phyloP scores from a whole-genome alignment of 202 grass and related monocot genomes.

The Setaria viridis region DNA sequence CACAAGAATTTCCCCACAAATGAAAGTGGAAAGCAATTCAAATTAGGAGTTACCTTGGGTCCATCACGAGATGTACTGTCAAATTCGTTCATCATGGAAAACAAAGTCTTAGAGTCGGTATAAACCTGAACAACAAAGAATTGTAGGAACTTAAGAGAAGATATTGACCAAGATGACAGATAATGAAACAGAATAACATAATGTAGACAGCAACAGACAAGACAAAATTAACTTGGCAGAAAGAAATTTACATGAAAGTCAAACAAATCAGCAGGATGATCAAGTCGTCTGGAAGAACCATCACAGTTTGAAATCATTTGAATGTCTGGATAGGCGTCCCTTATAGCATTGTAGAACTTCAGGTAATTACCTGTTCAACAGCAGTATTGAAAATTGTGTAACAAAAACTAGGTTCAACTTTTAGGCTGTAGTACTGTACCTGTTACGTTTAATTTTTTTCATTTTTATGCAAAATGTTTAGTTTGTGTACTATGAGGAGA shows the following conservation, averaged over 20 bases:
- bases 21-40: background rate
- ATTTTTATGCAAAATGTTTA: background rate
- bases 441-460: background rate
- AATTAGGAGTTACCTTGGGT: constrained; percentile 55
- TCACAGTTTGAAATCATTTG: constrained; percentile 87
- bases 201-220: background rate
- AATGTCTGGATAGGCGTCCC: constrained; percentile 72
- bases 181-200: background rate
- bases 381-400: constrained; percentile 3
- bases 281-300: constrained; percentile 57
- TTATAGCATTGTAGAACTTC: constrained; percentile 72
- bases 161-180: background rate
- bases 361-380: constrained; percentile 73
- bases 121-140: constrained; percentile 51
- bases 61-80: constrained; percentile 48
- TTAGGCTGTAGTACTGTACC: background rate
- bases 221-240: background rate
- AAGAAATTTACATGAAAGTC: constrained; percentile 79
- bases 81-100: constrained; percentile 52
- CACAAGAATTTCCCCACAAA: constrained; percentile 2
- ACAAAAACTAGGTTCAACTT: background rate
- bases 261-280: constrained; percentile 85
- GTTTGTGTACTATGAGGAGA: background rate
- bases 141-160: background rate
- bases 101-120: constrained; percentile 45